Percentiles rank a stretch among this genome's conserved stretches.
Conservation (phyloP, 2,329 filamentous ascomycete species). For the Apiospora arundinis region DNA sequence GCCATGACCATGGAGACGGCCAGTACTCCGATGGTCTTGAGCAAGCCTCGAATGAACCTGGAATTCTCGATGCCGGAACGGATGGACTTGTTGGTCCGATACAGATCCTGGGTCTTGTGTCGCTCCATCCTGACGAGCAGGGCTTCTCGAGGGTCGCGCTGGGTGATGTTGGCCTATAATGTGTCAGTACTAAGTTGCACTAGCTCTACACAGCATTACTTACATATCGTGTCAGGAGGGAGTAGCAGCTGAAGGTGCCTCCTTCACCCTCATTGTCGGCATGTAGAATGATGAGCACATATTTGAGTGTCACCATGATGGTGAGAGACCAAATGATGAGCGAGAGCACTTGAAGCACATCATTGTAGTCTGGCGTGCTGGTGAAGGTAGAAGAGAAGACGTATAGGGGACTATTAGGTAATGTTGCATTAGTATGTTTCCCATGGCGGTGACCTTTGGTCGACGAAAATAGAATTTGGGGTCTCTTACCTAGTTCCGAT, state of each 20-base stretch:
- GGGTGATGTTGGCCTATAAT: slow-evolving; percentile 61
- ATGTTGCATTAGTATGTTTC: not conserved
- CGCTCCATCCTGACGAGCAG: slow-evolving; percentile 65
- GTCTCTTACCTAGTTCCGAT: slow-evolving; percentile 57
- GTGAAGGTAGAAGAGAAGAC: slow-evolving; percentile 74
- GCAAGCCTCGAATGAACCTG: slow-evolving; percentile 52
- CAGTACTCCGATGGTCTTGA: slow-evolving; percentile 69
- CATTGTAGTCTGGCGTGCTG: slow-evolving; percentile 58
- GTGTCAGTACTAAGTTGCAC: not conserved
- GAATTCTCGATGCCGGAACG: slow-evolving; percentile 65
- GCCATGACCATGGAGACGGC: slow-evolving; percentile 72
- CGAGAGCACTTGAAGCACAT: slow-evolving; percentile 69
- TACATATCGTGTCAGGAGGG: slow-evolving; percentile 65
- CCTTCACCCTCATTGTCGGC: slow-evolving; percentile 76
- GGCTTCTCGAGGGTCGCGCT: slow-evolving; percentile 62
- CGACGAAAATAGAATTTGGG: not conserved
- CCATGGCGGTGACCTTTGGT: not conserved
- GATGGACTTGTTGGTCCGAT: slow-evolving; percentile 56
- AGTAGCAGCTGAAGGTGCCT: slow-evolving; percentile 72
- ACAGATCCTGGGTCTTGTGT: slow-evolving; percentile 61
- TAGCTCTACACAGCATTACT: slow-evolving; percentile 26
- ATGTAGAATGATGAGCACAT: slow-evolving; percentile 67
- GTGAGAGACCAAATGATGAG: slow-evolving; percentile 74
- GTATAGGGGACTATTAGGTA: slow-evolving; percentile 63
- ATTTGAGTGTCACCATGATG: slow-evolving; percentile 73